Evolutionary conservation across 345 rosid species (phyloP).

Genomic region (Cardamine chenopodiifolia): DNA sequence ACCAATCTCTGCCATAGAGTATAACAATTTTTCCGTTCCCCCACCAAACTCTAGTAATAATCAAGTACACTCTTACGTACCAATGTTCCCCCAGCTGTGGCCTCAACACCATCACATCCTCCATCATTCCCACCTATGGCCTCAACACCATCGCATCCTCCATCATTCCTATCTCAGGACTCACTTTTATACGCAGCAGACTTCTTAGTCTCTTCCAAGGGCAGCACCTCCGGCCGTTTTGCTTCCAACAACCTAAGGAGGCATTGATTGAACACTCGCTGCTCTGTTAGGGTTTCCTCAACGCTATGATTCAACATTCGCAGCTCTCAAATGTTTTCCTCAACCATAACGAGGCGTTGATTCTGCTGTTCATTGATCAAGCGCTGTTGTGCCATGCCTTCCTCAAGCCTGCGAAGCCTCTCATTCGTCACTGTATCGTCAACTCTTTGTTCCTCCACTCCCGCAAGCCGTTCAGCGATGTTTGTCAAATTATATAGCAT

Average conservation of each 20-base stretch:
- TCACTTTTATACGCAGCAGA: not conserved
- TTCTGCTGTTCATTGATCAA: no score
- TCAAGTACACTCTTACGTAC: not conserved
- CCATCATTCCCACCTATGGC: not conserved
- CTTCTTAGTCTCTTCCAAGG: not conserved
- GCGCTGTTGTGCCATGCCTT: not conserved
- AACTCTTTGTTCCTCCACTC: no score
- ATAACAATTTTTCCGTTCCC: not conserved
- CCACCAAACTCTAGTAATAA: not conserved
- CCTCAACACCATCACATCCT: not conserved
- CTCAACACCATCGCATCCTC: no score
- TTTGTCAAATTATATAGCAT: no score
- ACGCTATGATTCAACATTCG: not conserved
- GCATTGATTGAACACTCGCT: not conserved
- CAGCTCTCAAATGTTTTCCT: no score
- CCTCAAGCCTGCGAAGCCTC: no score
- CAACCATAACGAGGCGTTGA: no score
- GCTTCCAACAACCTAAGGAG: not conserved
- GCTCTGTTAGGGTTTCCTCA: not conserved
- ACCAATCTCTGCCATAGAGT: not conserved
- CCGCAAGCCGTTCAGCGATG: no score
- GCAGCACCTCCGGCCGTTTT: not conserved
- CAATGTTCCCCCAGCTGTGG: not conserved
- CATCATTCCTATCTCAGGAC: not conserved
- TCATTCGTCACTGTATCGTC: no score